phyloP scores from a whole-genome alignment of 768 basidiomycete genomes.

The Agaricus blazei region DNA sequence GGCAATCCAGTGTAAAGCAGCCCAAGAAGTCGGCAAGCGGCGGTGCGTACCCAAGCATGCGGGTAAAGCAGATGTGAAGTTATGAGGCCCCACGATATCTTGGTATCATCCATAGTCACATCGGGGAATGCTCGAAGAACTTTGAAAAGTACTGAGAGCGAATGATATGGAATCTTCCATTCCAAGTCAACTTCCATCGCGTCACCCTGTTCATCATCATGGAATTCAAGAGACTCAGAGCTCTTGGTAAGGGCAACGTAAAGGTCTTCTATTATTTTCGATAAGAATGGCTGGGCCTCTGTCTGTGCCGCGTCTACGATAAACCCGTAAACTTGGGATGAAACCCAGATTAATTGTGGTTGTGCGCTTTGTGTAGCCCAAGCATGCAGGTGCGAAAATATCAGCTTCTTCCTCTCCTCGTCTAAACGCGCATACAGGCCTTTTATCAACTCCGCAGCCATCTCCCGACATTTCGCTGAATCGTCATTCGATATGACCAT shows the following conservation, averaged over 20 bases:
- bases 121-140: slow-evolving; percentile 53
- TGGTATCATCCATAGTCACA: slow-evolving; percentile 35
- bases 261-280: slow-evolving; percentile 53
- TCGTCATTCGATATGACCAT: slow-evolving; percentile 95
- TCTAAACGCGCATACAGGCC: slow-evolving; percentile 67
- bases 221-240: slow-evolving; percentile 27
- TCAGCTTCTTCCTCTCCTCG: slow-evolving; percentile 44
- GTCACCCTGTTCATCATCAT: slow-evolving; percentile 32
- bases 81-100: slow-evolving; percentile 60
- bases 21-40: slow-evolving; percentile 73
- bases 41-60: slow-evolving; percentile 90
- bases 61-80: slow-evolving; percentile 74
- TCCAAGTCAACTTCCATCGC: slow-evolving; percentile 54
- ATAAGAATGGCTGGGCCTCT: slow-evolving; percentile 39
- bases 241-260: slow-evolving; percentile 42
- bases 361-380: slow-evolving; percentile 72
- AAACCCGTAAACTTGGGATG: slow-evolving; percentile 80
- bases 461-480: slow-evolving; percentile 82
- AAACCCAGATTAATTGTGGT: slow-evolving; percentile 60
- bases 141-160: slow-evolving; percentile 62
- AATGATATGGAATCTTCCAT: slow-evolving; percentile 84
- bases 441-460: slow-evolving; percentile 82
- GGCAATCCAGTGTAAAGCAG: slow-evolving; percentile 55
- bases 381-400: slow-evolving; percentile 68
- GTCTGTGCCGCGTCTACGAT: slow-evolving; percentile 62